A percentile compares a stretch with the other conserved stretches of the same genome.
Conservation (phyloP, 2,329 filamentous ascomycete species). For the Colletotrichum gigasporum region DNA sequence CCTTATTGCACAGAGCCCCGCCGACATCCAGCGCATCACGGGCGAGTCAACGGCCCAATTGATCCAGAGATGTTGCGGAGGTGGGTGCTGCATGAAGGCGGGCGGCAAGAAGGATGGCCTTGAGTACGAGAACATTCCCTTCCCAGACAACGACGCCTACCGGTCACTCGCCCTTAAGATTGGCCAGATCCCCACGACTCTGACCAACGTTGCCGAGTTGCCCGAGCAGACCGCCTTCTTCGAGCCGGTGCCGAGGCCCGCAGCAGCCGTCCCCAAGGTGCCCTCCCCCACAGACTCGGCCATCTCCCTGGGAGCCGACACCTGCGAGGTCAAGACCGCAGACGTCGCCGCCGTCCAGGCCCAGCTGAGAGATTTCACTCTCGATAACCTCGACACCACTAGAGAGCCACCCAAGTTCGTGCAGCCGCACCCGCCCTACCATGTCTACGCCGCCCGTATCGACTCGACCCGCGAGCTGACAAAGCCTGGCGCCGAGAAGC, state of each 20-base stretch:
- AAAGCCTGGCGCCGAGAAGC: conserved; percentile 88
- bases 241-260: conserved; percentile 60
- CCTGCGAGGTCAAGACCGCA: conserved; percentile 49
- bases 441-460: conserved; percentile 90
- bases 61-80: conserved; percentile 71
- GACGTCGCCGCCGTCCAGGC: conserved; percentile 26
- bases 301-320: conserved; percentile 52
- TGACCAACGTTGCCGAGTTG: conserved; percentile 77
- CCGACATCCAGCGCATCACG: conserved; percentile 70
- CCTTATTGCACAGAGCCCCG: conserved; percentile 71
- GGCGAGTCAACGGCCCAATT: conserved; percentile 71
- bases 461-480: conserved; percentile 89
- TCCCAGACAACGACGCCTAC: conserved; percentile 88
- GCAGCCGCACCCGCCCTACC: conserved; percentile 92
- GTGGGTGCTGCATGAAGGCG: conserved; percentile 68
- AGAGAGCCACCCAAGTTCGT: conserved; percentile 88
- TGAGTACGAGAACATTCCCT: conserved; percentile 60
- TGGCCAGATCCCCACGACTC: conserved; percentile 74
- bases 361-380: conserved; percentile 39
- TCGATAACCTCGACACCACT: conserved; percentile 62
- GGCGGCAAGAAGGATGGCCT: conserved; percentile 53
- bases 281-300: conserved; percentile 60
- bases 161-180: conserved; percentile 81
- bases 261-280: conserved; percentile 36
- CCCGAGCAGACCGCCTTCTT: conserved; percentile 81